phyloP scores from a whole-genome alignment of 2,329 filamentous ascomycete species.

The Hypoxylon sp. region DNA sequence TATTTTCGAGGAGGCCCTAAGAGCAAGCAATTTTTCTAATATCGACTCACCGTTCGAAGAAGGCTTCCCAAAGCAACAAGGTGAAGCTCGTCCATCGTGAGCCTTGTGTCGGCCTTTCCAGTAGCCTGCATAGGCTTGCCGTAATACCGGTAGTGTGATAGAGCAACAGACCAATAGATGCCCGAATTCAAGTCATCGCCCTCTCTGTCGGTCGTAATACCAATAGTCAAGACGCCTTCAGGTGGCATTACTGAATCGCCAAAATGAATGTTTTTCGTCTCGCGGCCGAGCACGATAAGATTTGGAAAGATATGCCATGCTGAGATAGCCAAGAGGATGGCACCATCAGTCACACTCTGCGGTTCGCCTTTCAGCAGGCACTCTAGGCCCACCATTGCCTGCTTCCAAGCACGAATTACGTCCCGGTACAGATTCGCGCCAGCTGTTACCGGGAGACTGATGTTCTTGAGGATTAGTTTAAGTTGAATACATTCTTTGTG shows the following conservation, averaged over 20 bases:
- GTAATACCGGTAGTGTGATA: background rate
- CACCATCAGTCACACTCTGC: background rate
- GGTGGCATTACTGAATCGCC: background rate
- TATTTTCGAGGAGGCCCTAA: background rate
- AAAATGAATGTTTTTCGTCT: background rate
- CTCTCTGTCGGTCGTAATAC: background rate
- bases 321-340: background rate
- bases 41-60: background rate
- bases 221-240: background rate
- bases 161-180: background rate
- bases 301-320: slow-evolving; percentile 18
- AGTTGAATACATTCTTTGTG: slow-evolving; percentile 1
- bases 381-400: slow-evolving; percentile 1
- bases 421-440: background rate
- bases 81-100: background rate
- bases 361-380: slow-evolving; percentile 6
- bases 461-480: slow-evolving; percentile 4
- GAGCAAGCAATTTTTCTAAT: background rate
- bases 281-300: background rate
- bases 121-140: background rate
- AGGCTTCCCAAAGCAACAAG: background rate
- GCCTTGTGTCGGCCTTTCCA: background rate
- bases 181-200: background rate
- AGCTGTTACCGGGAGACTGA: background rate
- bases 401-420: slow-evolving; percentile 13